Evolutionary conservation across 306 rosid species (phyloP).

Genomic region (Lathyrus sativus): DNA sequence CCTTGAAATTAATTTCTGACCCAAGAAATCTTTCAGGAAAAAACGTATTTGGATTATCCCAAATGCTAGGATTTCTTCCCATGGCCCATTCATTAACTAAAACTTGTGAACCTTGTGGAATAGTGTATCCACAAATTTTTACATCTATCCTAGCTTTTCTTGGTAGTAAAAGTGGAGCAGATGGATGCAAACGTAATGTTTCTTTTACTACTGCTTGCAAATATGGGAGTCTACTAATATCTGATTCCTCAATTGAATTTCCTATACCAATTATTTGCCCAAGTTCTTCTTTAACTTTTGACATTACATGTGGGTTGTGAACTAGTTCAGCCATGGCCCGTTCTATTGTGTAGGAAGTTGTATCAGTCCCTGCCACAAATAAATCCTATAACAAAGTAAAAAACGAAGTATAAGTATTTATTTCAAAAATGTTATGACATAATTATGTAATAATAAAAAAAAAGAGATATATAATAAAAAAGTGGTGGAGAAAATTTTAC

Average conservation of each 20-base stretch:
- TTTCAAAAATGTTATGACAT: background rate
- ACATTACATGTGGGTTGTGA: background rate
- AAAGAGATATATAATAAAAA: background rate
- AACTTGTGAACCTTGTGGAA: background rate
- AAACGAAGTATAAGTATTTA: background rate
- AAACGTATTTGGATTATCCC: slow-evolving; percentile 1
- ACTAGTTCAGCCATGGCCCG: background rate
- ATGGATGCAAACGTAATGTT: background rate
- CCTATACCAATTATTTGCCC: background rate
- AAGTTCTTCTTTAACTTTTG: background rate
- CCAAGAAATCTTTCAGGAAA: background rate
- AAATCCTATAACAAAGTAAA: background rate
- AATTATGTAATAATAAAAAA: background rate
- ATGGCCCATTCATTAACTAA: background rate
- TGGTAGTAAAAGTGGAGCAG: background rate
- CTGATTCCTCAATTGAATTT: background rate
- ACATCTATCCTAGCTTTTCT: background rate
- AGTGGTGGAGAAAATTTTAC: background rate
- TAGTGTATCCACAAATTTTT: background rate
- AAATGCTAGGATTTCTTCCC: background rate
- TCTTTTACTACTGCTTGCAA: slow-evolving; percentile 4
- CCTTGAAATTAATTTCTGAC: background rate
- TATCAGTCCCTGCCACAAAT: slow-evolving; percentile 7
- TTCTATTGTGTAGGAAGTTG: background rate
- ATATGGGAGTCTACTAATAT: slow-evolving; percentile 2